Percentiles rank a stretch among this genome's conserved stretches.
Conservation (phyloP, 495 filamentous ascomycete genomes). For the Hypoxylon cercidicola region DNA sequence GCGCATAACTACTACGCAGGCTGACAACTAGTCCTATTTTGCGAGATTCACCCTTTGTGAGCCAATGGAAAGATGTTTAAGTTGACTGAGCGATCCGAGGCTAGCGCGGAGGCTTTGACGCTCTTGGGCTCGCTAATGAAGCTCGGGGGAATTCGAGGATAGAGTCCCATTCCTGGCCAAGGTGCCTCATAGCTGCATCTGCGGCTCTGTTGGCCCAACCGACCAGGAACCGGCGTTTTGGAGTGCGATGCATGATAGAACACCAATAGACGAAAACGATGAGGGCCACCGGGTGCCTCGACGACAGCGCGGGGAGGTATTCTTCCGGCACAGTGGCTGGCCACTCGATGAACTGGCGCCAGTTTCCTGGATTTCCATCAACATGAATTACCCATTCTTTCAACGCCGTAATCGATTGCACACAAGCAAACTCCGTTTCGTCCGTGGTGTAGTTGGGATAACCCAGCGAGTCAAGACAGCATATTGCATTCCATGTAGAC, state of each 20-base stretch:
- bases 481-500: conserved; percentile 17
- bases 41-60: background rate
- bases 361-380: conserved; percentile 30
- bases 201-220: conserved; percentile 36
- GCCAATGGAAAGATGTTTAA: too few relatives aligned
- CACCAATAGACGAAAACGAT: conserved; percentile 43
- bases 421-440: conserved; percentile 20
- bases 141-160: conserved; percentile 16
- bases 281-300: conserved; percentile 30
- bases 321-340: conserved; percentile 33
- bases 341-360: conserved; percentile 39
- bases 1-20: background rate
- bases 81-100: too few relatives aligned
- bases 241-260: conserved; percentile 37
- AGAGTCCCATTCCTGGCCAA: conserved; percentile 35
- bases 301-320: conserved; percentile 29
- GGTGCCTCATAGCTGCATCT: conserved; percentile 22
- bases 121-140: background rate
- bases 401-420: conserved; percentile 17
- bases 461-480: conserved; percentile 17
- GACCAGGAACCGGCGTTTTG: conserved; percentile 35
- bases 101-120: background rate
- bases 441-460: conserved; percentile 22
- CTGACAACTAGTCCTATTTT: conserved; percentile 2
- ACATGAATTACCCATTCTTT: conserved; percentile 32